Base-by-base conservation (phyloP, 2,329 filamentous ascomycete species). In the Biscogniauxia marginata region DNA sequence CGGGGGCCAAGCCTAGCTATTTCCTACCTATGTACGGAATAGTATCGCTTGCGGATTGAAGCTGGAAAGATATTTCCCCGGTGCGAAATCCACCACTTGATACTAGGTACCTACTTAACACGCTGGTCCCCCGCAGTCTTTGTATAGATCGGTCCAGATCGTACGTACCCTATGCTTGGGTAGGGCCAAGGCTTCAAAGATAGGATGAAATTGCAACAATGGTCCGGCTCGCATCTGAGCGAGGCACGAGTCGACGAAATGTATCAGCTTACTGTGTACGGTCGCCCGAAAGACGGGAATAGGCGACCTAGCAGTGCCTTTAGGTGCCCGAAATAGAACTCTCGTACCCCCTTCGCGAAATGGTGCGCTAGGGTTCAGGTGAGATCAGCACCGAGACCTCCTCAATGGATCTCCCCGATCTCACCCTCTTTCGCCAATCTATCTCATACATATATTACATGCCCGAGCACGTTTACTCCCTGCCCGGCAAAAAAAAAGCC, bases 341-440 rank as follows among this genome's bases (percentile, higher is more conserved):
- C n/a, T n/a, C n/a, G n/a, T n/a, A n/a, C 56, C 23, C 34, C 52
- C 18, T 46, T 53, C 39, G 30, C 50, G 22, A 51, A 49, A 53
- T 49, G 34, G 50, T 56, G 51, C 46, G 45, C 46, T 50, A 39
- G 56, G 52, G 50, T 44, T 47, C 18, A 46, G 54, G 50, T 13
- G 45, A 51, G 55, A 63, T 58, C 59, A 46, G 50, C 50, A 46
- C 54, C 39, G 20, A 24, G 45, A 48, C 54, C 30, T 44, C 49
- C 45, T 52, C 48, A 25, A 20, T 18, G 49, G 52, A 60, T 47
- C 57, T 51, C 53, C 53, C 54, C 53, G 57, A 62, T 58, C 51
- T 55, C 50, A 30, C 58, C 34, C 53, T 21, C 57, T 61, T n/a
- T n/a, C 59, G 61, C 56, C 54, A 61, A 63, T 63, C 61, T 63